phyloP scores from a whole-genome alignment of 495 filamentous ascomycete species.

The Cetradonia linearis region DNA sequence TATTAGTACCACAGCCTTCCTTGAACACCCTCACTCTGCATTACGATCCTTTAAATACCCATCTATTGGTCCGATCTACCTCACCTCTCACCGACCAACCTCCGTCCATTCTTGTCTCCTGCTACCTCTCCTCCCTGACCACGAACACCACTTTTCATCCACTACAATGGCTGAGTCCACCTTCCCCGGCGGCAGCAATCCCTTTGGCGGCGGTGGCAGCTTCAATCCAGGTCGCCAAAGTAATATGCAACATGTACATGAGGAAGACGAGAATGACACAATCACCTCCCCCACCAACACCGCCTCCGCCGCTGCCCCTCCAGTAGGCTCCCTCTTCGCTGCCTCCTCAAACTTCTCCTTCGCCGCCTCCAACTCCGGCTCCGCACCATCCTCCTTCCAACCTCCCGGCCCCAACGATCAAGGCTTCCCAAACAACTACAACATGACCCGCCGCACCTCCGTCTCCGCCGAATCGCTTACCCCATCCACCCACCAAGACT shows the following conservation, averaged over 20 bases:
- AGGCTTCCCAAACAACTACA: constrained; percentile 86
- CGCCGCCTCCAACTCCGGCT: constrained; percentile 7
- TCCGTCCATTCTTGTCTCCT: background rate
- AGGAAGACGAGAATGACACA: constrained; percentile 55
- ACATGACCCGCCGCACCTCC: constrained; percentile 83
- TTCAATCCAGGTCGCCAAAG: constrained; percentile 27
- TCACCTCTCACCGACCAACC: background rate
- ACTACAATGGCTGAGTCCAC: constrained; percentile 43
- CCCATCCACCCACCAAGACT: constrained; percentile 67
- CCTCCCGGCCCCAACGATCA: constrained; percentile 37
- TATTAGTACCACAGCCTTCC: constrained; percentile 3
- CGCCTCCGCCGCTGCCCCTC: constrained; percentile 33
- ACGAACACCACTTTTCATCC: background rate
- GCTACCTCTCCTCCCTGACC: background rate
- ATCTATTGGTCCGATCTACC: background rate
- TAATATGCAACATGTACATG: constrained; percentile 45
- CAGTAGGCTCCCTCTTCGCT: constrained; percentile 18
- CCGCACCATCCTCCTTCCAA: constrained; percentile 19
- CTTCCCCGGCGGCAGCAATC: constrained; percentile 49
- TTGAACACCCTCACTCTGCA: too few species aligned
- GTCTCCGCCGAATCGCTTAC: constrained; percentile 95
- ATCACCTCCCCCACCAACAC: constrained; percentile 48
- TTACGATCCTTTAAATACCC: background rate
- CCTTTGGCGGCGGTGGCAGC: constrained; percentile 37
- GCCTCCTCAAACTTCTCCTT: constrained; percentile 20